Evolutionary conservation across 768 basidiomycete genomes (phyloP).

Genomic region (Epithele typhae): DNA sequence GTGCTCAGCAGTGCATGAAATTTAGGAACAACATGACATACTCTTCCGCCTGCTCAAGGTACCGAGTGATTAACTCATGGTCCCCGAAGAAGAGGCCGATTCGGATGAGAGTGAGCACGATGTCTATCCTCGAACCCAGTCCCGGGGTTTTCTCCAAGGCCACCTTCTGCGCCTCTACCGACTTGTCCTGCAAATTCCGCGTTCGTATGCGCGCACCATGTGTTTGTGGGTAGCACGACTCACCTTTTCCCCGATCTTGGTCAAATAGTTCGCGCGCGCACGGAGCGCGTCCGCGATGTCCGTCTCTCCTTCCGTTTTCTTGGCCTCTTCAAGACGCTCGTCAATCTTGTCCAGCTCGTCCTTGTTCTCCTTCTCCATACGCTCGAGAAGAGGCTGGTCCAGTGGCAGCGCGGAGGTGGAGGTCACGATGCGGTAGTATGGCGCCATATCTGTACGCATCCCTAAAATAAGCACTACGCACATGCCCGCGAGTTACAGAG

Average conservation of each 20-base stretch:
- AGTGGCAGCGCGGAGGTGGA: conserved; percentile 45
- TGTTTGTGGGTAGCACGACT: not conserved
- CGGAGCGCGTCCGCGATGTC: conserved; percentile 89
- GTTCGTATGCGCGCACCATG: too few species aligned
- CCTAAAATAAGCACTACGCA: too few species aligned
- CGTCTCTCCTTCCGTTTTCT: conserved; percentile 88
- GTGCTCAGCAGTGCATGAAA: not conserved
- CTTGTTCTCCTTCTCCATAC: conserved; percentile 66
- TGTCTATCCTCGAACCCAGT: conserved; percentile 89
- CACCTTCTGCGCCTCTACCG: conserved; percentile 73
- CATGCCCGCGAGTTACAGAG: too few species aligned
- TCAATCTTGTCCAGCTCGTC: conserved; percentile 73
- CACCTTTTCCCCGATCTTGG: conserved; percentile 82
- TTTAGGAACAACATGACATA: conserved; percentile 33
- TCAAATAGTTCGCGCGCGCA: conserved; percentile 80
- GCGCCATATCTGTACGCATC: conserved; percentile 74
- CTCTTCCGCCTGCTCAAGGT: conserved; percentile 80
- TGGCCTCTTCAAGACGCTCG: conserved; percentile 75
- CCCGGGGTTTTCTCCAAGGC: conserved; percentile 92
- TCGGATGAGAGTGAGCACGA: conserved; percentile 81
- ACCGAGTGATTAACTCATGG: conserved; percentile 59
- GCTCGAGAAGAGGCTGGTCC: conserved; percentile 48
- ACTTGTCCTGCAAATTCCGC: conserved; percentile 53
- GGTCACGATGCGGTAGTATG: conserved; percentile 66
- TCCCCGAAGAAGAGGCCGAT: conserved; percentile 91